phyloP scores from a whole-genome alignment of 2,329 filamentous ascomycete genomes.

The Hypoxylon sp. region DNA sequence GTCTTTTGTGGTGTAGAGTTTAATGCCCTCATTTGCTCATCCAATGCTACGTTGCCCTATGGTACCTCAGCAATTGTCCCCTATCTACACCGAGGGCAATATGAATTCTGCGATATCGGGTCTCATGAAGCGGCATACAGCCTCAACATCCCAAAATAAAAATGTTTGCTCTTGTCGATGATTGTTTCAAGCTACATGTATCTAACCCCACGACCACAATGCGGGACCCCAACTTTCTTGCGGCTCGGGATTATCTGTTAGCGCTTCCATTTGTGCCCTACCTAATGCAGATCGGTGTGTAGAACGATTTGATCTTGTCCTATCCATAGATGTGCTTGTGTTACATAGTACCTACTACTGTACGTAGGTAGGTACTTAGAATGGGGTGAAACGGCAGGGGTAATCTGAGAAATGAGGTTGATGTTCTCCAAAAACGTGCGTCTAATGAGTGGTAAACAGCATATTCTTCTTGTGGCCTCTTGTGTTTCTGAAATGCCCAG shows the following conservation, averaged over 20 bases:
- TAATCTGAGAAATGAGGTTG: slow-evolving; percentile 14
- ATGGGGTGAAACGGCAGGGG: slow-evolving; percentile 26
- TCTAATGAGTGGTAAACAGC: slow-evolving; percentile 27
- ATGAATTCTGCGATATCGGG: neutral
- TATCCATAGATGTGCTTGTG: slow-evolving; percentile 2
- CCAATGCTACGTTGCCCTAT: neutral
- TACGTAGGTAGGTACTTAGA: neutral
- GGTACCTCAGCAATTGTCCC: neutral
- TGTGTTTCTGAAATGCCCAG: slow-evolving; percentile 15
- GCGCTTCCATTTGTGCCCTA: slow-evolving; percentile 17
- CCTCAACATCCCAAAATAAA: slow-evolving; percentile 1
- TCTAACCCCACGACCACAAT: slow-evolving; percentile 5
- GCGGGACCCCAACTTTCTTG: slow-evolving; percentile 6
- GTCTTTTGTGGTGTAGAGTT: neutral
- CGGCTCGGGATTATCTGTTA: slow-evolving; percentile 22
- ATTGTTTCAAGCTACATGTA: slow-evolving; percentile 22
- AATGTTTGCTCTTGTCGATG: slow-evolving; percentile 3
- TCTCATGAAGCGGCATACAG: neutral
- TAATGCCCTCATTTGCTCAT: neutral
- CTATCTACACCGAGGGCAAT: neutral
- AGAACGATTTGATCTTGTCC: neutral
- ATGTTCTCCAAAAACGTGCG: slow-evolving; percentile 22
- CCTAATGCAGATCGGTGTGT: slow-evolving; percentile 6
- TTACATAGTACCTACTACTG: too few relatives aligned
- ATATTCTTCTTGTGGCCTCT: slow-evolving; percentile 24